Percentiles rank a stretch among this genome's conserved stretches.
Evolutionary conservation across 2,329 filamentous ascomycete species (phyloP).

Genomic region (Emmonsiellopsis sp.): DNA sequence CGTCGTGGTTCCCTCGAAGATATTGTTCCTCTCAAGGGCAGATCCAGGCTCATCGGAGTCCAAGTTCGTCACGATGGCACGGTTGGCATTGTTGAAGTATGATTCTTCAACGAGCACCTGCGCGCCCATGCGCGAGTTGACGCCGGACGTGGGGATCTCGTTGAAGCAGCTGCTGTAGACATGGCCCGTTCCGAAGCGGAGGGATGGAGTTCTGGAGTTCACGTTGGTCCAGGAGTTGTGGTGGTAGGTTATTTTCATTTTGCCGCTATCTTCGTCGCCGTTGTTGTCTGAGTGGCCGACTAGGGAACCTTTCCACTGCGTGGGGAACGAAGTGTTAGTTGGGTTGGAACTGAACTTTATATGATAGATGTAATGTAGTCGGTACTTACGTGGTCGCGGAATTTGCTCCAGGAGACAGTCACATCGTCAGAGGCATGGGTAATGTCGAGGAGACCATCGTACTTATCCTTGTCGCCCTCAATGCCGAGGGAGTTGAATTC

Average conservation of each 20-base stretch:
- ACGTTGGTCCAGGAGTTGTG: slow-evolving; percentile 18
- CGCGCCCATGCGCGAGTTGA: slow-evolving; percentile 35
- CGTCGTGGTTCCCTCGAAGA: background rate
- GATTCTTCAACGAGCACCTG: slow-evolving; percentile 36
- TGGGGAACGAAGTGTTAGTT: background rate
- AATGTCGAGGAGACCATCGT: slow-evolving; percentile 27
- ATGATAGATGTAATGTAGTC: background rate
- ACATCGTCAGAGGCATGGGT: slow-evolving; percentile 37
- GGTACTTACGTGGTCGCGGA: slow-evolving; percentile 31
- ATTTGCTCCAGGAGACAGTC: slow-evolving; percentile 34
- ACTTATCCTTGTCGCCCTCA: slow-evolving; percentile 33
- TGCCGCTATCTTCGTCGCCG: slow-evolving; percentile 16
- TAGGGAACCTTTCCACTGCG: slow-evolving; percentile 14
- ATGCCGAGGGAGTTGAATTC: slow-evolving; percentile 31
- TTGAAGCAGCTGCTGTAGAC: slow-evolving; percentile 19
- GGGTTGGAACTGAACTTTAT: background rate
- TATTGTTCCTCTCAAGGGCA: background rate
- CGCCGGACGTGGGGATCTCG: slow-evolving; percentile 23
- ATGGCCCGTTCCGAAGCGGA: slow-evolving; percentile 7
- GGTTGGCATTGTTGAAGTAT: slow-evolving; percentile 19
- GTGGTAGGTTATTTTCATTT: slow-evolving; percentile 17
- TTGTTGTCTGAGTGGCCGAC: slow-evolving; percentile 20
- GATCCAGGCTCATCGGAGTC: background rate
- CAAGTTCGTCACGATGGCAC: slow-evolving; percentile 2
- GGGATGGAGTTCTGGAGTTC: slow-evolving; percentile 7